Evolutionary conservation across 371 early-diverging fungal species (phyloP).

Genomic region (Syncephalastrum sp.): DNA sequence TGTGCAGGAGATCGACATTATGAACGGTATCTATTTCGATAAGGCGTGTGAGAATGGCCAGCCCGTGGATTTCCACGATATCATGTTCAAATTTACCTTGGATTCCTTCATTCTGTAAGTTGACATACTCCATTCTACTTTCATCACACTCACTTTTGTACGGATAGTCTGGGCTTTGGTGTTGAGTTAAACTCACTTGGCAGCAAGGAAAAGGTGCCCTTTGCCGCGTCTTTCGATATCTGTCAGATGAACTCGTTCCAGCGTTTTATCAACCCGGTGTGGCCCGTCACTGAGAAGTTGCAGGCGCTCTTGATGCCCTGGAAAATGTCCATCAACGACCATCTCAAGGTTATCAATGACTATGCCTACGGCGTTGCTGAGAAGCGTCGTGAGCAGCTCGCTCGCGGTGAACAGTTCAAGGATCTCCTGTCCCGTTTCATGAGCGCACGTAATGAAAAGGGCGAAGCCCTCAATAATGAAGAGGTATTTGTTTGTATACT

Average conservation of each 20-base stretch:
- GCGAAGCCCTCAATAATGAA: conserved; percentile 44
- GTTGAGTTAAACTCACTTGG: conserved; percentile 34
- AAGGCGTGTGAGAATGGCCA: conserved; percentile 29
- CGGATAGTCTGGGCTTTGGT: conserved; percentile 47
- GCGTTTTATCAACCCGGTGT: conserved; percentile 46
- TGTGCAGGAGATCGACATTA: conserved; percentile 37
- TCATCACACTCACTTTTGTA: not conserved
- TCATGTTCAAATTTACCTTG: conserved; percentile 49
- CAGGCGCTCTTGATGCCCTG: conserved; percentile 12
- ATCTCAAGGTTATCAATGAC: conserved; percentile 40
- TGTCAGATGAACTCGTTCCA: conserved; percentile 38
- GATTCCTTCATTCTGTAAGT: conserved; percentile 52
- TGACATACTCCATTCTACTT: not conserved
- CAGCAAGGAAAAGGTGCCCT: conserved; percentile 35
- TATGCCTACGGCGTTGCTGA: conserved; percentile 50
- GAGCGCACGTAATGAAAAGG: conserved; percentile 52
- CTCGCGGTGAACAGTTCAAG: conserved; percentile 23
- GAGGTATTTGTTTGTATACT: conserved; percentile 27
- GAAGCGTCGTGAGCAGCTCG: conserved; percentile 29
- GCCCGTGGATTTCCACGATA: conserved; percentile 37
- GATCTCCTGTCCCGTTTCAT: conserved; percentile 66
- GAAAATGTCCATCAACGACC: conserved; percentile 30
- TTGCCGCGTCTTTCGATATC: conserved; percentile 60
- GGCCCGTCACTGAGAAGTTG: conserved; percentile 25
- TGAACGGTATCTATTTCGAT: conserved; percentile 29